Conservation (phyloP, 164 flowering plant genomes). For the Malania oleifera region DNA sequence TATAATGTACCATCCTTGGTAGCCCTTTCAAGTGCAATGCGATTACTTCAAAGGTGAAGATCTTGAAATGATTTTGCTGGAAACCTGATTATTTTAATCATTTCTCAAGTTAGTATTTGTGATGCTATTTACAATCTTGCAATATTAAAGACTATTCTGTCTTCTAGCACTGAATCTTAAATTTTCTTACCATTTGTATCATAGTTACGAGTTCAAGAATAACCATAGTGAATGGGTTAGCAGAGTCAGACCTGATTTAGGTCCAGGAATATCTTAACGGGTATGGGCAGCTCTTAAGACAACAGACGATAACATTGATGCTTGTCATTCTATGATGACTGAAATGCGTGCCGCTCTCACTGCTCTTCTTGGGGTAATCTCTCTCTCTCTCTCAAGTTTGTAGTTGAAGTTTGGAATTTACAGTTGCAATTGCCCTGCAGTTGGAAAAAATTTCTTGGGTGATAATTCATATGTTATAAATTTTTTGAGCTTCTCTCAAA, state of each 20-base stretch:
- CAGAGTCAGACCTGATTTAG: slow-evolving; percentile 61
- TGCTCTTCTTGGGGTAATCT: slow-evolving; percentile 62
- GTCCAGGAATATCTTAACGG: slow-evolving; percentile 72
- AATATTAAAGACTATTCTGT: background rate
- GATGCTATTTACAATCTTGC: background rate
- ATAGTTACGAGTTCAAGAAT: slow-evolving; percentile 81
- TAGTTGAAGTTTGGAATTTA: too few species aligned
- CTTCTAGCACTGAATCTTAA: background rate
- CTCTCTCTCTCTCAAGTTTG: slow-evolving; percentile 11
- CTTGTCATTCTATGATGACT: slow-evolving; percentile 36
- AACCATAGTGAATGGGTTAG: slow-evolving; percentile 88
- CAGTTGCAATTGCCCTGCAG: too few species aligned
- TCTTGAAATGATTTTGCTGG: background rate
- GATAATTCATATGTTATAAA: too few species aligned
- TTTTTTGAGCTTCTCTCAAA: too few species aligned
- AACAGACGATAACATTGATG: slow-evolving; percentile 47
- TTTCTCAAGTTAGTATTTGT: background rate
- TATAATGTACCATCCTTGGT: slow-evolving; percentile 57
- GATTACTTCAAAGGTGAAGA: slow-evolving; percentile 56
- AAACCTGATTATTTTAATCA: background rate
- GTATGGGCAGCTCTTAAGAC: slow-evolving; percentile 65
- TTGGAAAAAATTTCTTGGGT: too few species aligned
- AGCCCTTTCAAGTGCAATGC: slow-evolving; percentile 75
- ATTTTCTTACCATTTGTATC: slow-evolving; percentile 14
- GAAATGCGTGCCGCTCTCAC: slow-evolving; percentile 61